A percentile compares a stretch with the other conserved stretches of the same genome.
Evolutionary conservation across 768 basidiomycete genomes (phyloP).

Genomic region (Suillus subaureus): DNA sequence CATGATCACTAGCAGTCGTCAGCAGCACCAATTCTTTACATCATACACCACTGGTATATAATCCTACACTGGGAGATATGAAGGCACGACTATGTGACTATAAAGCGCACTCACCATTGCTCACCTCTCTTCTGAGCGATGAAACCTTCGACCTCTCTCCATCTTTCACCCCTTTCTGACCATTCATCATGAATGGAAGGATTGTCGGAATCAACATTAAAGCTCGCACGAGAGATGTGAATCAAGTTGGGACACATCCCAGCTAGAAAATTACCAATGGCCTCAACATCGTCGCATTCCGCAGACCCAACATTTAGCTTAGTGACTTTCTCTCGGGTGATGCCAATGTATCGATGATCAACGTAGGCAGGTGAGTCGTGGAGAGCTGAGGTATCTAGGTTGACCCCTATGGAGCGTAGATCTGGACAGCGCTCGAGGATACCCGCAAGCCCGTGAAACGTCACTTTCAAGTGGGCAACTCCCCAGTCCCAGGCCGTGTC

Average conservation of each 20-base stretch:
- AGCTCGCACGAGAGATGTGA: too few species aligned
- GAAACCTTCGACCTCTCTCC: not conserved
- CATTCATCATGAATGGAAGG: not conserved
- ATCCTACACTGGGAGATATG: not conserved
- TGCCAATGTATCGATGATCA: not conserved
- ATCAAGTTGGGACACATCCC: not conserved
- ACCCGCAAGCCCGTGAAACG: not conserved
- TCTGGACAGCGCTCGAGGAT: not conserved
- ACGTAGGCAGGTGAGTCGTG: not conserved
- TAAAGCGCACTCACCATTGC: not conserved
- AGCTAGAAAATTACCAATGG: not conserved
- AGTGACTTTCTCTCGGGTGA: not conserved
- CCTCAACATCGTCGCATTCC: constrained; percentile 1
- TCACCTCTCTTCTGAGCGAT: not conserved
- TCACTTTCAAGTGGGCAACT: not conserved
- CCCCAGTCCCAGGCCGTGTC: not conserved
- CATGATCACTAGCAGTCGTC: too few species aligned
- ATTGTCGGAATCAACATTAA: too few species aligned
- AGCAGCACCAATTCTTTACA: not conserved
- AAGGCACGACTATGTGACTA: not conserved
- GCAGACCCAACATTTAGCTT: not conserved
- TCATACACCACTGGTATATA: not conserved
- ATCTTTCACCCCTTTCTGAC: not conserved
- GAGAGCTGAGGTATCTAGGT: not conserved
- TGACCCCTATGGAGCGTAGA: not conserved